Base-by-base conservation (phyloP, 2,329 filamentous ascomycete genomes). In the Fusarium subglutinans region DNA sequence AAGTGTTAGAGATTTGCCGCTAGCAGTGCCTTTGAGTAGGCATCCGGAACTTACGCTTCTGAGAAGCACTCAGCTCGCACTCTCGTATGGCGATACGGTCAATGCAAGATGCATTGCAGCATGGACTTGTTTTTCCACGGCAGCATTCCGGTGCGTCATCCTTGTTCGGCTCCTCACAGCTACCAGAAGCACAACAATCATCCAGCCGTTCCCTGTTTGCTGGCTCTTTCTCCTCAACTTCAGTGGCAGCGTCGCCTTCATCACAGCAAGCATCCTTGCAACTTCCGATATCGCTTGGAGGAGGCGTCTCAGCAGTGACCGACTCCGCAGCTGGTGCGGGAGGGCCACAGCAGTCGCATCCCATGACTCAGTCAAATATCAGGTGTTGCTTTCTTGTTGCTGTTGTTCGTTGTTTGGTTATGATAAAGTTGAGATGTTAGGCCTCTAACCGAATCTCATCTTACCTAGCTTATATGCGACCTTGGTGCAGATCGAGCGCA, bases 11-110 rank as follows among this genome's bases (percentile, higher is more conserved):
- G 56, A 48, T 30, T 44, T 4, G 13, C 20, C 22, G 5, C 2
- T 24, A 15, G 3, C 5, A 14, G 41, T 17, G n/a, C 6, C 47
- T 33, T n/a, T 24, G 18, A 47, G 26, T 35, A 1, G 33, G 8
- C 22, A 17, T 41, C 12, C 2, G 43, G 18, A 35, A 22, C 55
- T 69, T 63, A 75, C 56, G 14, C 28, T 26, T 47, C 40, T 28
- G 38, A 47, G 37, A 26, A 55, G 30, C 26, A 53, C 40, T 74
- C 70, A 58, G 62, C 64, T 78, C 63, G 70, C 84, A 86, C 66
- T 83, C 84, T 6, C 83, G 83, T 30, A 85, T 66, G 11, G 86
- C 86, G 12, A 87, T 70, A 28, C 84, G 83, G 51, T 85, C 82
- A 57, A 87, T 79, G 70, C 84, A 86, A 40, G 83, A 80, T 14